phyloP scores from a whole-genome alignment of 768 basidiomycete genomes.

The Mycena maculata region DNA sequence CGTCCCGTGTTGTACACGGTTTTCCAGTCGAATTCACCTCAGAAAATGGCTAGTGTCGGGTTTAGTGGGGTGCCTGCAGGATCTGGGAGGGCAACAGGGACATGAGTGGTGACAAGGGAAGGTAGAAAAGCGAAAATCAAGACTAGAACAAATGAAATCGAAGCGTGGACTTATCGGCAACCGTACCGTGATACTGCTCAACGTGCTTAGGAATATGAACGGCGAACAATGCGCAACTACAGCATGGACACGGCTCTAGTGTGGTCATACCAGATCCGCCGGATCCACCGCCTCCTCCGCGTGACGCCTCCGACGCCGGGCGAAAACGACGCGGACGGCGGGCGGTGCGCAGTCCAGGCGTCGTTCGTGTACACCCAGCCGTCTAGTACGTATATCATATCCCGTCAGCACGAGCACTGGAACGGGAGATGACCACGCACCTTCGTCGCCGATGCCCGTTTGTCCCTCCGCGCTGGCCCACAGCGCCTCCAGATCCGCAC shows the following conservation, averaged over 20 bases:
- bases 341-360: constrained; percentile 69
- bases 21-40: too few species aligned
- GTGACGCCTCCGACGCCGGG: constrained; percentile 64
- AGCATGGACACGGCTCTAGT: constrained; percentile 21
- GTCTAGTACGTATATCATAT: constrained; percentile 48
- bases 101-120: too few species aligned
- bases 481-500: constrained; percentile 66
- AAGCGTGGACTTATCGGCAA: too few species aligned
- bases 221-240: neutral
- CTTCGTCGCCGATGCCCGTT: constrained; percentile 39
- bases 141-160: too few species aligned
- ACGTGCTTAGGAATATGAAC: neutral
- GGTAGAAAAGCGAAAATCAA: too few species aligned
- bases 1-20: too few species aligned
- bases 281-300: constrained; percentile 74
- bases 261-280: constrained; percentile 71
- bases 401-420: too few species aligned
- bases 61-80: too few species aligned
- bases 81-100: too few species aligned
- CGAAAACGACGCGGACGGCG: constrained; percentile 47
- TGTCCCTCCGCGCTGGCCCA: constrained; percentile 57
- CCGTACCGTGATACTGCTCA: too few species aligned
- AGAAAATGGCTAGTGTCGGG: too few species aligned
- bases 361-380: constrained; percentile 90
- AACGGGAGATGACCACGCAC: too few species aligned